phyloP scores from a whole-genome alignment of 2,329 filamentous ascomycete species.

The Sporothrix sp. region DNA sequence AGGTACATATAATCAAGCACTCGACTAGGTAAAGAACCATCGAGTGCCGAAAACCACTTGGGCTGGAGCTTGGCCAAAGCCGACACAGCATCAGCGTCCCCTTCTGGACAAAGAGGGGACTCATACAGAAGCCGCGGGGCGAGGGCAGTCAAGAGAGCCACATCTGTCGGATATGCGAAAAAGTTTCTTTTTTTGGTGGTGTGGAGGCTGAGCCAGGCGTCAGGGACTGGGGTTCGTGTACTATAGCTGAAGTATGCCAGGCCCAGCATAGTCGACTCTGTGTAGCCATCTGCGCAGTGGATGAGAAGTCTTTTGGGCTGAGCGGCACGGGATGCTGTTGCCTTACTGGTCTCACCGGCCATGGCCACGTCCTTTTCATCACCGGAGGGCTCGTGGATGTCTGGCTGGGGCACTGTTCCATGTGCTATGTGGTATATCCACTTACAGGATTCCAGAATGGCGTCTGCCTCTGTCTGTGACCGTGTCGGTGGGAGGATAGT shows the following conservation, averaged over 20 bases:
- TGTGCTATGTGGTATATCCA: constrained; percentile 85
- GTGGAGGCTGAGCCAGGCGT: constrained; percentile 83
- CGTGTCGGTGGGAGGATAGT: constrained; percentile 78
- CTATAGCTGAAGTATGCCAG: constrained; percentile 92
- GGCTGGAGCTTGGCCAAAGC: constrained; percentile 52
- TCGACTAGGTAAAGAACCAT: constrained; percentile 84
- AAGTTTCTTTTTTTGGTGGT: constrained; percentile 77
- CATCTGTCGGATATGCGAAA: constrained; percentile 89
- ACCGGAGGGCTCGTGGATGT: constrained; percentile 24
- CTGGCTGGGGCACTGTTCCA: constrained; percentile 35
- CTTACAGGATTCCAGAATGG: constrained; percentile 73
- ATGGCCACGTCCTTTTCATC: constrained; percentile 40
- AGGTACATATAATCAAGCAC: constrained; percentile 93
- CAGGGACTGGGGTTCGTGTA: constrained; percentile 67
- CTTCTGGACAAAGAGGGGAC: constrained; percentile 47
- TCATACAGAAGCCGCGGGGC: constrained; percentile 64
- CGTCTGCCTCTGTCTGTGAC: constrained; percentile 73
- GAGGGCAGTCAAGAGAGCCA: constrained; percentile 67
- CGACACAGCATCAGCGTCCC: constrained; percentile 43
- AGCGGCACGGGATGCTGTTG: constrained; percentile 8
- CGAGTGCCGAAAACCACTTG: constrained; percentile 70
- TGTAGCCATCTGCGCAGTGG: constrained; percentile 93
- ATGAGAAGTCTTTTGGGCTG: constrained; percentile 65
- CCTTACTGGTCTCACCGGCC: constrained; percentile 22
- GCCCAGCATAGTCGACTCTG: constrained; percentile 79